Conservation (phyloP, 257 asterid genomes). For the Ilex asprella region DNA sequence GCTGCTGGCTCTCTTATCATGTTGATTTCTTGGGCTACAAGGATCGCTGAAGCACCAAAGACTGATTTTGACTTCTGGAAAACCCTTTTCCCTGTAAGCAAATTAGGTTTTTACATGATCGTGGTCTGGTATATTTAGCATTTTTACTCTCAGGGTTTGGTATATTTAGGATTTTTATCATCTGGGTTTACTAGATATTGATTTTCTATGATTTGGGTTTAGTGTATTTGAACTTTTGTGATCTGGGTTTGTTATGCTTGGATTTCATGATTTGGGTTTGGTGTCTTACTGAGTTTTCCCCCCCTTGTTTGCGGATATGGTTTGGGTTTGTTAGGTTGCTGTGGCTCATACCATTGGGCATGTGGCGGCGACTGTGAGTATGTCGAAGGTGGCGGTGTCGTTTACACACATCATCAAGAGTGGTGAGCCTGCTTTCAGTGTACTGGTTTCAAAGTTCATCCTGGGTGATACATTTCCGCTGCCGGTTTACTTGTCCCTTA, state of each 20-base stretch:
- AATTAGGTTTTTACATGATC: constrained; percentile 10
- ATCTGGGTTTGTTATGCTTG: constrained; percentile 13
- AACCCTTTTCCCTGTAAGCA: constrained; percentile 78
- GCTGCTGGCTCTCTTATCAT: constrained; percentile 92
- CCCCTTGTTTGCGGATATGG: neutral
- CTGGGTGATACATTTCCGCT: constrained; percentile 80
- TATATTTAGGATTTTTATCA: neutral
- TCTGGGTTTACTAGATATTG: neutral
- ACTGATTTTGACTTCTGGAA: constrained; percentile 99
- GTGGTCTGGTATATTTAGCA: neutral
- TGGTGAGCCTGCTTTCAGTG: constrained; percentile 96
- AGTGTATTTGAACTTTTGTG: constrained; percentile 10
- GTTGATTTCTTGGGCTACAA: constrained; percentile 76
- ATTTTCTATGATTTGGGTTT: neutral
- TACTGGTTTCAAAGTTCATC: constrained; percentile 72
- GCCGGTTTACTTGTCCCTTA: constrained; percentile 66
- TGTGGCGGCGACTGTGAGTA: constrained; percentile 96
- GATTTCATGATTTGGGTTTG: constrained; percentile 16
- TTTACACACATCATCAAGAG: constrained; percentile 96
- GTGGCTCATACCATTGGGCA: constrained; percentile 98
- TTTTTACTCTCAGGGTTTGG: constrained; percentile 7
- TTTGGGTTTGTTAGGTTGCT: constrained; percentile 57
- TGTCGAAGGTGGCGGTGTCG: constrained; percentile 98
- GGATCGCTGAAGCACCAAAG: constrained; percentile 79
- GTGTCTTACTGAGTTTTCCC: neutral